Base-by-base conservation (phyloP, 1,139 yeast genomes). In the Magnusiomyces tetraspermus region DNA sequence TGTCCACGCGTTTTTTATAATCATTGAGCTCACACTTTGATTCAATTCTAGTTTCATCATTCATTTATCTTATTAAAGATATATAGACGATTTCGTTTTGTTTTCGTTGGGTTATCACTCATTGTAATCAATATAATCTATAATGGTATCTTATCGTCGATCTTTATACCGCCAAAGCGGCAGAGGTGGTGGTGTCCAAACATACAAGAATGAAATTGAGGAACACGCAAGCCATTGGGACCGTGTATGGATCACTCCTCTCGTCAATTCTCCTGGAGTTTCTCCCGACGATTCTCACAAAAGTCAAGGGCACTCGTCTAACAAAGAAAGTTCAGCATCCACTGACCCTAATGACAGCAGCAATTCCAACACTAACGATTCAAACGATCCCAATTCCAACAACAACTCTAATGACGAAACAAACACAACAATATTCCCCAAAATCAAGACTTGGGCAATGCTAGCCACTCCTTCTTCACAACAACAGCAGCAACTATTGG, bases 401-500 rank as follows among this genome's bases (percentile, higher is more conserved):
- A 15, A 31, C 15, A 48, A 41, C 19, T 23, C 42, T 4, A 48
- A 44, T 30, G 33, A 28, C 26, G 11, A 26, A 23, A 19, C 46
- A 36, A 23, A 22, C n/a, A 21, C 26, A 19, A 66, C 64, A 11
- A 63, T 63, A 46, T 63, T 63, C 1, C 75, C 75, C 59, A 63
- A 63, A 48, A 71, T 76, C 17, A 74, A 71, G 60, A 68, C 75
- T 26, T 76, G 81, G 81, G 65, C 73, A 0, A 57, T 67, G 11
- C 51, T 60, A 11, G 59, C 54, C 26, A 58, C 46, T 8, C 63
- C 67, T 0, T n/a, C n/a, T n/a, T n/a, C n/a, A n/a, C n/a, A n/a
- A 28, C 6, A 28, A 6, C 11, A 28, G 6, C 11, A 28, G 11
- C 11, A 8, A 11, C 33, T 11, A 28, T 53, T 63, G 1, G 63